phyloP scores from a whole-genome alignment of 371 early-diverging fungal species.

The Syncephalastrum racemosum region DNA sequence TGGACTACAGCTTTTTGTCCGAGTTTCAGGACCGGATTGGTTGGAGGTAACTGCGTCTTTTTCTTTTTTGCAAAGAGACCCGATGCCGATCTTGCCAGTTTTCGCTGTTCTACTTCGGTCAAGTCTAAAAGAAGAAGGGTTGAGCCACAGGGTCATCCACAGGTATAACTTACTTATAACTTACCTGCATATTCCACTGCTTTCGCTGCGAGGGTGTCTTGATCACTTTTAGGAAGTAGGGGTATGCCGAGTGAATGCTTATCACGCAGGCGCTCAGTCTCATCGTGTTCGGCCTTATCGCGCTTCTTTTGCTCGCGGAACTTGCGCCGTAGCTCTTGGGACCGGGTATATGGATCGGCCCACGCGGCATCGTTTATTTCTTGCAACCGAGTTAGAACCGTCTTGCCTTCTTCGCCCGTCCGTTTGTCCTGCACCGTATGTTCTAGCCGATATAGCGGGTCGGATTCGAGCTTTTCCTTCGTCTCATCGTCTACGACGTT shows the following conservation, averaged over 20 bases:
- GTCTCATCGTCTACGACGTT: slow-evolving; percentile 53
- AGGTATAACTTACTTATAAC: not conserved
- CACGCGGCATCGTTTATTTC: slow-evolving; percentile 62
- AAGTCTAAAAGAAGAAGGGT: slow-evolving; percentile 12
- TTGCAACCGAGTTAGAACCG: slow-evolving; percentile 64
- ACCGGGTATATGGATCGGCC: slow-evolving; percentile 76
- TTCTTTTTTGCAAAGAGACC: slow-evolving; percentile 33
- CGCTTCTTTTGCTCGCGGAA: slow-evolving; percentile 72
- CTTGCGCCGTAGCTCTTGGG: slow-evolving; percentile 68
- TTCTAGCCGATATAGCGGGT: slow-evolving; percentile 75
- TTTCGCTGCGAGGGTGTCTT: slow-evolving; percentile 44
- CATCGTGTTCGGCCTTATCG: slow-evolving; percentile 44
- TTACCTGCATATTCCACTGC: slow-evolving; percentile 38
- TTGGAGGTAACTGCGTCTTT: slow-evolving; percentile 5
- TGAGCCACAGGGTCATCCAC: not conserved
- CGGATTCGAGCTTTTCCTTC: slow-evolving; percentile 52
- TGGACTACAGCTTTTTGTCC: slow-evolving; percentile 29
- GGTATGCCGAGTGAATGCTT: slow-evolving; percentile 59
- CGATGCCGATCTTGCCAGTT: slow-evolving; percentile 31
- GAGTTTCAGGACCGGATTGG: slow-evolving; percentile 15
- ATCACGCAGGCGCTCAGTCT: slow-evolving; percentile 51
- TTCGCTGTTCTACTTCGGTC: slow-evolving; percentile 30
- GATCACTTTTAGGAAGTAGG: slow-evolving; percentile 51
- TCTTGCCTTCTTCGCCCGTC: slow-evolving; percentile 48
- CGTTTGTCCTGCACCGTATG: slow-evolving; percentile 57